Percentiles rank a stretch among this genome's conserved stretches.
Evolutionary conservation across 345 rosid species (phyloP).

Genomic region (Eucalyptus camaldulensis): DNA sequence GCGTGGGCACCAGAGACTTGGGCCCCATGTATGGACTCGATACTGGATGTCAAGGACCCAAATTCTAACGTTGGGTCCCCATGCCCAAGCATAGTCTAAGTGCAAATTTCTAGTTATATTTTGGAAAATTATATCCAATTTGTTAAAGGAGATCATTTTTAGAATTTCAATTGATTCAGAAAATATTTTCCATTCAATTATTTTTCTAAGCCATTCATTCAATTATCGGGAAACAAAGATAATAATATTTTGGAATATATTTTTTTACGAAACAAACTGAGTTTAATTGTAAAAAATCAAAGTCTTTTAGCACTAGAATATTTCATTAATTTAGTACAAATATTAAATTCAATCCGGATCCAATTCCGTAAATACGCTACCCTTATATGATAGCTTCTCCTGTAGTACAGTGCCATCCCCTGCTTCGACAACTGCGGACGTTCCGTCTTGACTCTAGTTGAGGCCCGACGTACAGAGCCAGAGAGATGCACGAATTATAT

Average conservation of each 20-base stretch:
- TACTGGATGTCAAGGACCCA: not conserved
- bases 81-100: not conserved
- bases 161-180: too few relatives aligned
- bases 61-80: not conserved
- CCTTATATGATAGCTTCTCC: not conserved
- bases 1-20: accelerated
- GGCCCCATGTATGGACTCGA: too few relatives aligned
- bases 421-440: not conserved
- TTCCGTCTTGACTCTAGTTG: not conserved
- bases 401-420: not conserved
- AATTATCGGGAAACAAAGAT: too few relatives aligned
- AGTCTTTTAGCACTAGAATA: not conserved
- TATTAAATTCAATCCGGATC: not conserved
- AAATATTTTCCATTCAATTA: too few relatives aligned
- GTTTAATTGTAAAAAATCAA: not conserved
- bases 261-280: too few relatives aligned
- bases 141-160: too few relatives aligned
- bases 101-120: too few relatives aligned
- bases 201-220: not conserved
- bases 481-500: not conserved
- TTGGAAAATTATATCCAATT: not conserved
- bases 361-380: not conserved
- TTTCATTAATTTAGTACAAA: too few relatives aligned
- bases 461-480: not conserved
- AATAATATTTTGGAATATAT: too few relatives aligned